Evolutionary conservation across 768 basidiomycete species (phyloP), one percentile per base, ranked within the genome.

Genomic region (Leccinum rimulosum): DNA sequence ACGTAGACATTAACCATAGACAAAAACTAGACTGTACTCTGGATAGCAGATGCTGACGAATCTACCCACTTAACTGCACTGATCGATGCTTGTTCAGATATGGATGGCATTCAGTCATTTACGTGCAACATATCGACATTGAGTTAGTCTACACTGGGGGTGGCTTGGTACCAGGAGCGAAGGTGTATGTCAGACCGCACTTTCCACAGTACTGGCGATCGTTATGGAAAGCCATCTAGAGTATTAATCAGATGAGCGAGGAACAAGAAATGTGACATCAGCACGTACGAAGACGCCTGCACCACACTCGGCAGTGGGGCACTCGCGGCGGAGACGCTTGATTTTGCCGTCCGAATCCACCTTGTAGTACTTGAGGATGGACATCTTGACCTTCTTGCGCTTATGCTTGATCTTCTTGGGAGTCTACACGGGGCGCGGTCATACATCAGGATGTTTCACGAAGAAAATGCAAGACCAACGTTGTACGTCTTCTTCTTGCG

Each of bases 331-430:
- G 61, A 99, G 87, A 74, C 97, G 94, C 85, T 97, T 97, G 84
- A 98, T 95, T 81, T 97, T 98, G 76, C 96, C 97, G 69, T 98
- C 96, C 50, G 95, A 95, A 80, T 98, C 96, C 68, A 99, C 95
- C 82, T 97, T 96, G 84, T 98, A 99, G 85, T 97, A 99, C 81
- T 98, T 98, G 77, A 99, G 83, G 80, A 98, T 97, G 72, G 95
- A 81, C 94, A 99, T 98, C 89, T 98, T 98, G 83, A 96, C 93
- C 84, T 98, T 97, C 86, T 98, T 98, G 78, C 91, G 89, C 87
- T 97, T 97, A 84, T 96, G 95, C 89, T 97, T 98, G 86, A 97
- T 87, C 85, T 98, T 98, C 86, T 96, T 97, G 77, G 94, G 95
- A 71, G 94, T 96, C 89, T 91, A 68, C 30, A 60, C 50, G 14